Base-by-base conservation (phyloP, 768 basidiomycete genomes). In the Rhodotorula taiwanensis region DNA sequence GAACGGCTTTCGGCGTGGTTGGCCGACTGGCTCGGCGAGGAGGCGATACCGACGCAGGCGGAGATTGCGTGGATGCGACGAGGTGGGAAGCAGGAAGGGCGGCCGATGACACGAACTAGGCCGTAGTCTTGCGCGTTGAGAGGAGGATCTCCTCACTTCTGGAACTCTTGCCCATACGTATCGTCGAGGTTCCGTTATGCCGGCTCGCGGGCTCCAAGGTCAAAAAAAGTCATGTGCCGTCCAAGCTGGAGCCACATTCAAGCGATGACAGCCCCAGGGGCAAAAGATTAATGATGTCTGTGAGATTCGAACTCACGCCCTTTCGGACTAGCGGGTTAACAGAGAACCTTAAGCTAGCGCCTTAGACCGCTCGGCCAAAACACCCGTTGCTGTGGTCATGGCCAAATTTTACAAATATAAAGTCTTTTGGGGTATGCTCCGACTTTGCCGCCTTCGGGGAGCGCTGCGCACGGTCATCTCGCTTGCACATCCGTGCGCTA, bases 301-400 rank as follows among this genome's bases (percentile, higher is more conserved):
- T 52, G 51, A 52, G 51, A 52, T 52, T 52, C 51, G 51, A 52
- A 52, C 51, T 52, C 51, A 52, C 51, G 51, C 51, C 51, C 51
- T 21, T 52, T 21, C 15, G 51, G 51, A 52, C 51, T 52, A 52
- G 51, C 51, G 51, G n/a, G 27, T 30, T 55, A n/a, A 43, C 25
- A 42, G 36, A 16, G 36, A 39, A 60, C 67, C 67, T 69, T 69
- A 69, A 69, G 67, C 67, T 69, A 64, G 67, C 67, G 67, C 67
- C 67, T 69, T 69, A 69, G 67, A 69, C 67, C 67, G 67, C 67
- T 69, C 67, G 67, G 67, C 67, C 67, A 69, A 65, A 65, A 65
- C 64, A 39, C 36, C 36, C 16, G 36, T 39, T 39, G n/a, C n/a
- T n/a, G n/a, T n/a, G n/a, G n/a, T n/a, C n/a, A n/a, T n/a, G n/a